A percentile compares a stretch with the other conserved stretches of the same genome.
Conservation (phyloP, 441 rosid species). For the California macrophylla region DNA sequence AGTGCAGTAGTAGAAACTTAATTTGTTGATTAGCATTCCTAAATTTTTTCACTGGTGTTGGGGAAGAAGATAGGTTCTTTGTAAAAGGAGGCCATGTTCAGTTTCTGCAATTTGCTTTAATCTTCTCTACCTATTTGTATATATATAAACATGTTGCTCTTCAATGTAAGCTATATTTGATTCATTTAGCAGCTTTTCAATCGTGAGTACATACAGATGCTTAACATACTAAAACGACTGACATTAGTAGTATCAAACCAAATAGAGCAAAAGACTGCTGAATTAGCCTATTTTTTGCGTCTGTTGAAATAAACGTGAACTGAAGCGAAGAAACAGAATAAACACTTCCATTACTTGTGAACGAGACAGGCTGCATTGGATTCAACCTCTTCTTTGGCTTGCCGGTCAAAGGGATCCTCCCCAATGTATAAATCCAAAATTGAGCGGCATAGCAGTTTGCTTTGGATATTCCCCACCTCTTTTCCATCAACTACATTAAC, state of each 20-base stretch:
- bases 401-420: slow-evolving; percentile 64
- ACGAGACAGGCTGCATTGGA: slow-evolving; percentile 44
- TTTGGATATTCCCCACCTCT: slow-evolving; percentile 68
- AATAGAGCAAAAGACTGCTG: too few relatives aligned
- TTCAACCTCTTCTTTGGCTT: slow-evolving; percentile 61
- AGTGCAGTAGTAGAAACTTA: not conserved
- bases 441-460: slow-evolving; percentile 63
- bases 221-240: too few relatives aligned
- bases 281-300: too few relatives aligned
- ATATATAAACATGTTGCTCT: too few relatives aligned
- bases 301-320: too few relatives aligned
- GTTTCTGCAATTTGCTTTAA: too few relatives aligned
- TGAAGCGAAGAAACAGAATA: too few relatives aligned
- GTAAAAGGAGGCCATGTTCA: not conserved
- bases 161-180: too few relatives aligned
- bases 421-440: slow-evolving; percentile 75
- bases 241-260: too few relatives aligned
- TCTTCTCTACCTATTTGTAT: not conserved
- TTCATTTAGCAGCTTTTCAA: too few relatives aligned
- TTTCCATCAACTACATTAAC: slow-evolving; percentile 54
- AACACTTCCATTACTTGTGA: slow-evolving; percentile 23
- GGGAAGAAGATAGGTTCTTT: not conserved
- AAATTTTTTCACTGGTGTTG: not conserved
- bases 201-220: too few relatives aligned
- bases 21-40: not conserved